Evolutionary conservation across 2,329 filamentous ascomycete species (phyloP).

Genomic region (Zopfia rhizophila): DNA sequence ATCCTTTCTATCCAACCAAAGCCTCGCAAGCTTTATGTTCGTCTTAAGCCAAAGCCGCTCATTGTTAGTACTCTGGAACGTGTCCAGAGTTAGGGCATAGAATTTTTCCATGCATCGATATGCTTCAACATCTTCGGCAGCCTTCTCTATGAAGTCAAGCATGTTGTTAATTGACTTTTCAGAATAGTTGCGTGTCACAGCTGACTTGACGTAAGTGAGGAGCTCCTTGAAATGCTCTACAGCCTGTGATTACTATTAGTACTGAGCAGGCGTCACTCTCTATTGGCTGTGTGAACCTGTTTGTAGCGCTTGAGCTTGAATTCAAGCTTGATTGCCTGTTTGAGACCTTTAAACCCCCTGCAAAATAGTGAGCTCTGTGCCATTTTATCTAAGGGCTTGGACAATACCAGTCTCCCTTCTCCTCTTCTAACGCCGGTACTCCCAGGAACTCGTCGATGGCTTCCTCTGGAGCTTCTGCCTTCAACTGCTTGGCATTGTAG

Average conservation of each 20-base stretch:
- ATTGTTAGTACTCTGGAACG: slow-evolving; percentile 97
- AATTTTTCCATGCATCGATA: slow-evolving; percentile 91
- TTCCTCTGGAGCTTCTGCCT: slow-evolving; percentile 83
- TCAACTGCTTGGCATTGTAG: slow-evolving; percentile 99
- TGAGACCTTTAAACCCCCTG: slow-evolving; percentile 93
- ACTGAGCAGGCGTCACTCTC: slow-evolving; percentile 10
- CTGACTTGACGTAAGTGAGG: slow-evolving; percentile 95
- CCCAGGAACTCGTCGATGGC: slow-evolving; percentile 93
- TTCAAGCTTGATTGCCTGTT: slow-evolving; percentile 97
- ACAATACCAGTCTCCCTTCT: slow-evolving; percentile 89
- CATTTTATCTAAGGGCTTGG: slow-evolving; percentile 2
- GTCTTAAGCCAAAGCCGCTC: slow-evolving; percentile 98
- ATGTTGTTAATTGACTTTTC: slow-evolving; percentile 99
- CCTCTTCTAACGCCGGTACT: slow-evolving; percentile 82
- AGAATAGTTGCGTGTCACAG: slow-evolving; percentile 96
- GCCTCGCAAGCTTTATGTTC: slow-evolving; percentile 93
- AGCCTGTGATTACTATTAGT: slow-evolving; percentile 66
- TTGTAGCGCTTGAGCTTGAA: slow-evolving; percentile 92
- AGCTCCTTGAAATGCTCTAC: slow-evolving; percentile 93
- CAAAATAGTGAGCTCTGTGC: slow-evolving; percentile 24
- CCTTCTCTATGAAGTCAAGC: slow-evolving; percentile 97
- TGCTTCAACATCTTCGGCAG: slow-evolving; percentile 75
- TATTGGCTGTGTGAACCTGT: slow-evolving; percentile 66
- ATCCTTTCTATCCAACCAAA: slow-evolving; percentile 91
- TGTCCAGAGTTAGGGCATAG: slow-evolving; percentile 91